Base-by-base conservation (phyloP, 1,284 basidiomycete species). In the Tylopilus sp. region DNA sequence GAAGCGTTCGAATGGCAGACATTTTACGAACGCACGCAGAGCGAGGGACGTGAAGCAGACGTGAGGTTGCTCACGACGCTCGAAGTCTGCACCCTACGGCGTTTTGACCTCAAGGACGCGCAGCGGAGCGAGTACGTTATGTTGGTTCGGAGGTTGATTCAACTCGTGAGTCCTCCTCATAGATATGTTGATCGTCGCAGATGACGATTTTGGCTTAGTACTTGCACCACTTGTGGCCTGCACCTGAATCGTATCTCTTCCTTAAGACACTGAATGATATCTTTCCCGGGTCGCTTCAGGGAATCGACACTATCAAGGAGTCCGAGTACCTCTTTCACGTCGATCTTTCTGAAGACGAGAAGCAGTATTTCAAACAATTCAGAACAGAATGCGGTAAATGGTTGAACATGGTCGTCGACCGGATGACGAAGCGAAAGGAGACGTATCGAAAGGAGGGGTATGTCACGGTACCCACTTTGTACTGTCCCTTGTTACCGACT, bases 201-300 rank as follows among this genome's bases (percentile, higher is more conserved):
- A 38, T 7, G 26, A 13, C 29, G 32, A 8, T 24, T 4, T 24
- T 41, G 29, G 18, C 9, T 10, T 33, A 67, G 84, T 80, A 86
- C 65, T 70, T 86, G 18, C 77, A 80, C 67, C 71, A 80, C 56
- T 64, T 81, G 44, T 81, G 79, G 79, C 76, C 76, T 1, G 68
- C 74, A 15, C 71, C 74, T 4, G 74, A 64, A 75, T 78, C 58
- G 66, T 81, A 62, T 69, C 73, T 61, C 24, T 77, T 84, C n/a
- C 70, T 76, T 63, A 69, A 77, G 57, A 77, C 76, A 9, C 80
- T 85, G 62, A 80, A 83, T 33, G 78, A 83, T 67, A 83, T 84
- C 69, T 81, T 84, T 62, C 81, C 81, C 7, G 76, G 76, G 22
- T 74, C 80, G 15, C 70, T 80, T 18, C 61, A 71, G n/a, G 68